Evolutionary conservation across 2,329 filamentous ascomycete genomes (phyloP).

Genomic region (Aquanectria penicillioides): DNA sequence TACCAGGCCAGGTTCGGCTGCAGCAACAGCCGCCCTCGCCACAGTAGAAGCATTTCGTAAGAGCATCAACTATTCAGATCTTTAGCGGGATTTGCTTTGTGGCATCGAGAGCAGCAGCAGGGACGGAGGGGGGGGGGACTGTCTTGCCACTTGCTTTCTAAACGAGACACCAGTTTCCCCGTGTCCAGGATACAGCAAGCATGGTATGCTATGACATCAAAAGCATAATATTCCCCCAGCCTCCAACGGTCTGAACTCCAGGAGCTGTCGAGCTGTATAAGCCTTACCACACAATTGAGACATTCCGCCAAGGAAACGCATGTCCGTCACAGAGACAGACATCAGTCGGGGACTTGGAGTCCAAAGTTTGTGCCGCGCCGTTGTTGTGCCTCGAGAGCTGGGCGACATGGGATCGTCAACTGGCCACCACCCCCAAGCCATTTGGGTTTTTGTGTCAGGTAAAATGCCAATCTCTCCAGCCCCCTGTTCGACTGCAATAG

Average conservation of each 20-base stretch:
- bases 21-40: slow-evolving; percentile 26
- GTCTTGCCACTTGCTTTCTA: slow-evolving; percentile 3
- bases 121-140: too few species aligned
- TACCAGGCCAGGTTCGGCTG: slow-evolving; percentile 11
- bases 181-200: slow-evolving; percentile 4
- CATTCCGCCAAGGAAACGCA: slow-evolving; percentile 22
- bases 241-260: slow-evolving; percentile 10
- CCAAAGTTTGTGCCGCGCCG: slow-evolving; percentile 16
- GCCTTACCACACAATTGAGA: slow-evolving; percentile 22
- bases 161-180: not conserved
- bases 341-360: slow-evolving; percentile 23
- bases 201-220: slow-evolving; percentile 20
- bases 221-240: slow-evolving; percentile 2
- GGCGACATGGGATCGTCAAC: slow-evolving; percentile 17
- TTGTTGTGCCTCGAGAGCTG: slow-evolving; percentile 16
- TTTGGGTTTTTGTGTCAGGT: slow-evolving; percentile 28
- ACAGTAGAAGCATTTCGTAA: slow-evolving; percentile 27
- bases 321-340: slow-evolving; percentile 11
- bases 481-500: slow-evolving; percentile 24
- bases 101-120: too few species aligned
- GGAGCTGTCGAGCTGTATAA: slow-evolving; percentile 6
- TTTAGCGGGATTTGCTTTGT: slow-evolving; percentile 2
- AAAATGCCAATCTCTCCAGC: slow-evolving; percentile 24
- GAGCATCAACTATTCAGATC: slow-evolving; percentile 28
- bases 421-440: slow-evolving; percentile 10